Base-by-base conservation (phyloP, 148 eudicot genomes). In the Chenopodium berlandieri region DNA sequence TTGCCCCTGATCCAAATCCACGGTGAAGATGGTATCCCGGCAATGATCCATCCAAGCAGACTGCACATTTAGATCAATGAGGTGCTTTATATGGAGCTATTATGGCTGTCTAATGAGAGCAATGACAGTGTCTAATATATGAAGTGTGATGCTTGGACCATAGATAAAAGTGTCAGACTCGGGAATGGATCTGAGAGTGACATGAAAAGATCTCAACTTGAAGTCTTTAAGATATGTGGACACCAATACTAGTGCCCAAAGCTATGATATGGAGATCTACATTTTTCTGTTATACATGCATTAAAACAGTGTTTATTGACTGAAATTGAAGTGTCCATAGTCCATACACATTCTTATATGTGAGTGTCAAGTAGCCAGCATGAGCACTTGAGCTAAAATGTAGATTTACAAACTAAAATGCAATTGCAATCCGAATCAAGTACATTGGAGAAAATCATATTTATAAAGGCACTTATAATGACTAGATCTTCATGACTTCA, bases 1-100 rank as follows among this genome's bases (percentile, higher is more conserved):
- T 91, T 85, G 89, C 95, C 68, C 99, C 99, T 63, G 93, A 86
- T 47, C 97, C 99, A 78, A 73, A 91, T 81, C 99, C 99, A 16
- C 90, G 92, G 85, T 96, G 91, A 47, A 92, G 75, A 89, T 96
- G 99, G 84, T 96, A 96, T 79, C 88, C 99, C 0, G 99, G 99
- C 86, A 85, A 85, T 62, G 99, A 88, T 86, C 99, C 99, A 84
- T 96, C 99, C 91, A 96, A 89, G 85, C 99, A 96, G 5, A 96
- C 99, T 96, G 87, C 75, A 89, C 25, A 2, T 17, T 6, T 47
- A 63, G 10, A 67, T 7, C 73, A 65, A 72, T 32, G 20, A 56
- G 44, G 11, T 64, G 4, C 30, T 23, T 30, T 17, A 64, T 14
- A 60, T 2, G 7, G 22, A 9, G 37, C 25, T 14, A 67, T 13